phyloP scores from a whole-genome alignment of 192 early-diverging fungal genomes.

The Haplosporangium gracile region DNA sequence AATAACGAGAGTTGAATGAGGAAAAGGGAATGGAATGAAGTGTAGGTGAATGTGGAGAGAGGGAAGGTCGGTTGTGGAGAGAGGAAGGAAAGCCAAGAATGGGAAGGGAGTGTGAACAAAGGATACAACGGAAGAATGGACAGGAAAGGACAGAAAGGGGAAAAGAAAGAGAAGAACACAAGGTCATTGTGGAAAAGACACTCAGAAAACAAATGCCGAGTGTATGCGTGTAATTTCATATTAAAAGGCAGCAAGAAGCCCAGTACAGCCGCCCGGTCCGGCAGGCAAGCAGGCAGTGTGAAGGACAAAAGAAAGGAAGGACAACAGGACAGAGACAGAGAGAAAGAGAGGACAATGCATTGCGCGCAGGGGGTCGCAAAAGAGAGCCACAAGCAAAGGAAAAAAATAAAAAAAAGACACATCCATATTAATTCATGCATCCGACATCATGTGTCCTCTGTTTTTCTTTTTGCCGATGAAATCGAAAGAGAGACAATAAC shows the following conservation, averaged over 20 bases:
- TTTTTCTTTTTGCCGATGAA: not conserved
- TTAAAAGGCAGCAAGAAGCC: not conserved
- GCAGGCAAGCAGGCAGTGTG: no score
- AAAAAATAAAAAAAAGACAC: not conserved
- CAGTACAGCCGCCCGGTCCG: no score
- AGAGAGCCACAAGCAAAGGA: slow-evolving; percentile 2
- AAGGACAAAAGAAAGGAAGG: not conserved
- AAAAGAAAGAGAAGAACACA: not conserved
- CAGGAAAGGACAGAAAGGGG: not conserved
- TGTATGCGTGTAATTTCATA: not conserved
- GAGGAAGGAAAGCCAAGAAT: not conserved
- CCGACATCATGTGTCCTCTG: not conserved
- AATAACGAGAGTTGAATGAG: not conserved
- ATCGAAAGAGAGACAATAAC: not conserved
- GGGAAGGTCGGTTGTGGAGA: not conserved
- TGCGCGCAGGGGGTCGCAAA: slow-evolving; percentile 3
- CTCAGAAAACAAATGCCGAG: not conserved
- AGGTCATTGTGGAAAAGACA: not conserved
- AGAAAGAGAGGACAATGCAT: slow-evolving; percentile 9
- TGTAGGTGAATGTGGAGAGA: not conserved
- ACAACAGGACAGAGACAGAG: not conserved
- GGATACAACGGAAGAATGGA: not conserved
- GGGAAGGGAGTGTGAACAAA: not conserved
- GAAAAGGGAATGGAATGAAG: not conserved
- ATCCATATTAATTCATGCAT: slow-evolving; percentile 5